phyloP scores from a whole-genome alignment of 768 basidiomycete species.

The Phylloporus arenicola region DNA sequence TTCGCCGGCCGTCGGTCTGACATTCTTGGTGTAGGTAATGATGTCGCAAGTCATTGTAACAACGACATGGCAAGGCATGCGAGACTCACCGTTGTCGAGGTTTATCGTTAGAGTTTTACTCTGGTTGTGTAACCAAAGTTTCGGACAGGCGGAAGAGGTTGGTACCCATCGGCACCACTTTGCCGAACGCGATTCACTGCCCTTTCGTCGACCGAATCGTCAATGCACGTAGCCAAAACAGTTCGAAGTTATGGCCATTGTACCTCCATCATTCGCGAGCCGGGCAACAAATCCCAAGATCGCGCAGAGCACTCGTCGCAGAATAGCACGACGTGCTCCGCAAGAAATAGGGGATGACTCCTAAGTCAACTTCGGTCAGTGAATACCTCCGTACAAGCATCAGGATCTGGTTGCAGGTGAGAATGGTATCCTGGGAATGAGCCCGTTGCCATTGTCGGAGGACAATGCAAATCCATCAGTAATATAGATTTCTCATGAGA shows the following conservation, averaged over 20 bases:
- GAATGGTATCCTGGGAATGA: conserved; percentile 85
- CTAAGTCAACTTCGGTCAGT: conserved; percentile 50
- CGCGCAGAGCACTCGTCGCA: conserved; percentile 51
- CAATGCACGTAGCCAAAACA: conserved; percentile 64
- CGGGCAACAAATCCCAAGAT: conserved; percentile 43
- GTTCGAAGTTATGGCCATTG: conserved; percentile 67
- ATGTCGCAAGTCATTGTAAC: conserved; percentile 78
- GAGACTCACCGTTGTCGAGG: conserved; percentile 84
- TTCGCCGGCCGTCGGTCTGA: too few relatives aligned
- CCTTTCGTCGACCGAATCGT: conserved; percentile 86
- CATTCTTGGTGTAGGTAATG: conserved; percentile 47
- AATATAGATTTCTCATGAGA: background rate
- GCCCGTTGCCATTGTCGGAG: conserved; percentile 67
- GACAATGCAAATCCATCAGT: conserved; percentile 75
- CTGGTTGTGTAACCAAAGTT: background rate
- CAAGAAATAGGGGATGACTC: conserved; percentile 81
- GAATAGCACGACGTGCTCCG: conserved; percentile 79
- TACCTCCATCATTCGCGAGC: conserved; percentile 37
- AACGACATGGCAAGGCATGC: conserved; percentile 84
- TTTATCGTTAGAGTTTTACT: conserved; percentile 21
- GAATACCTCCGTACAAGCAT: conserved; percentile 65
- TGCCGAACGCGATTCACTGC: conserved; percentile 76
- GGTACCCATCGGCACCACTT: conserved; percentile 74
- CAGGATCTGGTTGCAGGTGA: conserved; percentile 80
- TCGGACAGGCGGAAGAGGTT: conserved; percentile 73